Conservation (phyloP, 2,329 filamentous ascomycete genomes). For the Xenoacremonium recifei region DNA sequence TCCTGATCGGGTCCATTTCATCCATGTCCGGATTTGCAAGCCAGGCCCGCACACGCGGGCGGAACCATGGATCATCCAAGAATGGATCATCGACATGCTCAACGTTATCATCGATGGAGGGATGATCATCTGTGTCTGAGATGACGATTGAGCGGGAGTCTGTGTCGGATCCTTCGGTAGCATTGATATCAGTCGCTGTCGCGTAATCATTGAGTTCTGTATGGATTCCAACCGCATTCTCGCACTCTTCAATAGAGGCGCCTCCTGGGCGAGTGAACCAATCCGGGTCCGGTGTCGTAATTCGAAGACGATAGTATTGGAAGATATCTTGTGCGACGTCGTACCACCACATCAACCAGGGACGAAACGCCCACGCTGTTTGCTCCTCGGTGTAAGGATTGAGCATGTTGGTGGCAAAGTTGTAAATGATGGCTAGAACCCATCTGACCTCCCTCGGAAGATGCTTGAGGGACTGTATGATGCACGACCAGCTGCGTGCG, state of each 20-base stretch:
- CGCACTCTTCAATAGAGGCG: not conserved
- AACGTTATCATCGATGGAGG: too few relatives aligned
- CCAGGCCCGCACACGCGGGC: too few relatives aligned
- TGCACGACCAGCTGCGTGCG: slow-evolving; percentile 32
- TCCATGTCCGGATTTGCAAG: too few relatives aligned
- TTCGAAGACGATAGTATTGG: slow-evolving; percentile 8
- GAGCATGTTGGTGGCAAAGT: slow-evolving; percentile 30
- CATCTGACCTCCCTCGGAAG: slow-evolving; percentile 31
- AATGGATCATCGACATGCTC: too few relatives aligned
- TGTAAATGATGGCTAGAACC: slow-evolving; percentile 30
- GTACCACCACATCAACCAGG: slow-evolving; percentile 31
- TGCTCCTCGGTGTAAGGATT: slow-evolving; percentile 10
- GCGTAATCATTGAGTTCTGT: not conserved
- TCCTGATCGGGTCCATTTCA: too few relatives aligned
- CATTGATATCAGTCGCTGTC: too few relatives aligned
- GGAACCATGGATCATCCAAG: too few relatives aligned
- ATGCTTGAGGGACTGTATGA: slow-evolving; percentile 16
- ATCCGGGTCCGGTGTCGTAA: slow-evolving; percentile 18
- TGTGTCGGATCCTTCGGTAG: too few relatives aligned
- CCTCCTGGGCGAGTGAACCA: slow-evolving; percentile 23
- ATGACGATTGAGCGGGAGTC: too few relatives aligned
- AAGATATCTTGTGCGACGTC: slow-evolving; percentile 24
- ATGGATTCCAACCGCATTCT: slow-evolving; percentile 3
- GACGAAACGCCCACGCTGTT: slow-evolving; percentile 21
- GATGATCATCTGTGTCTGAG: too few relatives aligned